These are phyloP conservation scores for Naganishia sp. DNA, from an alignment of 1,284 basidiomycete species.

Conservation along the genomic window DNA sequence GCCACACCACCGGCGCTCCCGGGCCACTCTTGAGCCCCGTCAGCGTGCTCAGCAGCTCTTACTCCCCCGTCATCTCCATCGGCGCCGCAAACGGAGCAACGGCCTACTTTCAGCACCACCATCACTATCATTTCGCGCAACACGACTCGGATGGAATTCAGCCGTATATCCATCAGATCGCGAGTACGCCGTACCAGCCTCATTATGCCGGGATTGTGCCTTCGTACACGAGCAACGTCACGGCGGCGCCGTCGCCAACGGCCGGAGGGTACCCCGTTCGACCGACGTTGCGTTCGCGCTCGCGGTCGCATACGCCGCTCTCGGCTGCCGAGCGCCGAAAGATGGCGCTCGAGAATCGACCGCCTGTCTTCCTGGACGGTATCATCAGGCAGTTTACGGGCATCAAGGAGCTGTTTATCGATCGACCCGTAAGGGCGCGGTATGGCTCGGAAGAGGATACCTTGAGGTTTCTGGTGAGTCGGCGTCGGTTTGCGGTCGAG, in stretches of 20 bases:
- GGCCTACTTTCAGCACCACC: conserved; percentile 8
- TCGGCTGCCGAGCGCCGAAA: conserved; percentile 9
- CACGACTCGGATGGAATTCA: conserved; percentile 12
- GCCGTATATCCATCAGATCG: conserved; percentile 15
- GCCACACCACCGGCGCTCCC: neutral
- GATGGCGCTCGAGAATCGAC: conserved; percentile 17
- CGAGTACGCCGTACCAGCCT: conserved; percentile 11
- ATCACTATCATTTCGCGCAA: conserved; percentile 6
- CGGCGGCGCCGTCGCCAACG: neutral
- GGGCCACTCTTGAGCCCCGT: conserved; percentile 10
- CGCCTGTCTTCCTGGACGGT: conserved; percentile 38
- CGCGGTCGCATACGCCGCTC: conserved; percentile 7
- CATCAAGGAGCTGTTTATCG: conserved; percentile 50
- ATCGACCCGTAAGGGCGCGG: conserved; percentile 44
- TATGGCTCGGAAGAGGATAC: conserved; percentile 36
- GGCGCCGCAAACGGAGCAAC: neutral
- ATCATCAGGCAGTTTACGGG: conserved; percentile 41
- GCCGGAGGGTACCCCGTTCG: conserved; percentile 1
- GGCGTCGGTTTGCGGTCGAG: neutral
- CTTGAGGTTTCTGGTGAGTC: conserved; percentile 42
- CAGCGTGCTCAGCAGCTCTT: conserved; percentile 20
- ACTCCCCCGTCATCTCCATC: conserved; percentile 2
- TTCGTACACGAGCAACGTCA: neutral
- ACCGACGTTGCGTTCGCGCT: conserved; percentile 1
- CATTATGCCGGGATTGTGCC: conserved; percentile 18